Evolutionary conservation across 1,284 basidiomycete species (phyloP).

Genomic region (Ustilago loliicola): DNA sequence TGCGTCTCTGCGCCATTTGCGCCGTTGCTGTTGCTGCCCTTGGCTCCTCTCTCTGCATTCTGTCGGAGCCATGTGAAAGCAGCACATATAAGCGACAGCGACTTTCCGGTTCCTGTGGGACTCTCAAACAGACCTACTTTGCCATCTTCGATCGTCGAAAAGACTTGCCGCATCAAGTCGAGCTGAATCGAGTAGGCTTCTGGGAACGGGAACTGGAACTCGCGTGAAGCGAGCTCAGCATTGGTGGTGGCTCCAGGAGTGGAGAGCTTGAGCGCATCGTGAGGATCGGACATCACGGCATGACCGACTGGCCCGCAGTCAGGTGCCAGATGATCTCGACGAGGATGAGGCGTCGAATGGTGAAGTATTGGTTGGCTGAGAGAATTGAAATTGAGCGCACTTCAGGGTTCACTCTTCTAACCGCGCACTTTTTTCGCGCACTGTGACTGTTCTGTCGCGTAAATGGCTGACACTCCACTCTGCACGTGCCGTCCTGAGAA

Average conservation of each 20-base stretch:
- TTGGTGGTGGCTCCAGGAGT: constrained; percentile 21
- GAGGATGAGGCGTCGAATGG: not conserved
- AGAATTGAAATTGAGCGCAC: not conserved
- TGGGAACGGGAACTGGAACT: constrained; percentile 64
- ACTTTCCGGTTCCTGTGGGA: constrained; percentile 73
- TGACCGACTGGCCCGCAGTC: not conserved
- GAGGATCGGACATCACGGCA: constrained; percentile 9
- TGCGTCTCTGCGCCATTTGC: constrained; percentile 6
- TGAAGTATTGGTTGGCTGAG: constrained; percentile 15
- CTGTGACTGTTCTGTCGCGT: constrained; percentile 22
- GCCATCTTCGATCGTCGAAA: constrained; percentile 80
- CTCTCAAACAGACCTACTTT: constrained; percentile 79
- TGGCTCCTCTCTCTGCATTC: constrained; percentile 54
- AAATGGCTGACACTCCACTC: constrained; percentile 16
- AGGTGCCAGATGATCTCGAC: not conserved
- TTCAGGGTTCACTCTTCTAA: constrained; percentile 13
- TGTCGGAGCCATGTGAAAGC: constrained; percentile 70
- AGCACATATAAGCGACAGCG: constrained; percentile 71
- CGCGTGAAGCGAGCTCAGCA: constrained; percentile 29
- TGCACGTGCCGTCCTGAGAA: constrained; percentile 5
- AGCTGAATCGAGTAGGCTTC: constrained; percentile 87
- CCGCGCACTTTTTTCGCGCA: not conserved
- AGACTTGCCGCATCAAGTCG: constrained; percentile 89
- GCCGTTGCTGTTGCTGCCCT: constrained; percentile 28
- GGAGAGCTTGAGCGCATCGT: constrained; percentile 22